A percentile compares a stretch with the other conserved stretches of the same genome.
Conservation (phyloP, 768 basidiomycete species). For the Inosperma sp. region DNA sequence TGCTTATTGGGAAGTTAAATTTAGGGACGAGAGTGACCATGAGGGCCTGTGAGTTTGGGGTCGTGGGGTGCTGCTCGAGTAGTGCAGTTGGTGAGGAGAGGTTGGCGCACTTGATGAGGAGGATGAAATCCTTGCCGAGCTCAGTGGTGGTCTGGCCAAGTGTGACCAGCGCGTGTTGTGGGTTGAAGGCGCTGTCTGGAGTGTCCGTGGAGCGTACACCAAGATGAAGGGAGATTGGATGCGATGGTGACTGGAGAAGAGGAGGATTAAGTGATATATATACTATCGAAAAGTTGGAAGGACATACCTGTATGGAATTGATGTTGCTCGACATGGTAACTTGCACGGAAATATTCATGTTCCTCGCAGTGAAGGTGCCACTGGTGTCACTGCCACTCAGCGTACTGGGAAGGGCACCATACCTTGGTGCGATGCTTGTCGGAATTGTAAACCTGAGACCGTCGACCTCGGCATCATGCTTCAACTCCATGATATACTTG, state of each 20-base stretch:
- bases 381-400: too few relatives aligned
- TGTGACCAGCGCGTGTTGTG: not conserved
- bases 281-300: not conserved
- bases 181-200: not conserved
- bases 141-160: constrained; percentile 1
- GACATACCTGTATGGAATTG: constrained; percentile 1
- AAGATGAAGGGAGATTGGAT: not conserved
- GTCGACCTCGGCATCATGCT: too few relatives aligned
- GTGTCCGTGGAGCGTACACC: not conserved
- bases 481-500: too few relatives aligned
- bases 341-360: constrained; percentile 1
- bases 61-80: not conserved
- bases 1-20: not conserved
- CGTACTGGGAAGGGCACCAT: too few relatives aligned
- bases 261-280: not conserved
- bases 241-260: not conserved
- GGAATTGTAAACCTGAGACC: too few relatives aligned
- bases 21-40: constrained; percentile 1
- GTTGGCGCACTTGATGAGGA: not conserved
- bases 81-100: not conserved
- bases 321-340: constrained; percentile 4
- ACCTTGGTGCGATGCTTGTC: too few relatives aligned
- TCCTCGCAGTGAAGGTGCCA: not conserved
- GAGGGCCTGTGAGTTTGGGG: not conserved
- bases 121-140: constrained; percentile 3